A percentile compares a stretch with the other conserved stretches of the same genome.
Conservation (phyloP, 129 eudicot genomes). For the Lonicera japonica region DNA sequence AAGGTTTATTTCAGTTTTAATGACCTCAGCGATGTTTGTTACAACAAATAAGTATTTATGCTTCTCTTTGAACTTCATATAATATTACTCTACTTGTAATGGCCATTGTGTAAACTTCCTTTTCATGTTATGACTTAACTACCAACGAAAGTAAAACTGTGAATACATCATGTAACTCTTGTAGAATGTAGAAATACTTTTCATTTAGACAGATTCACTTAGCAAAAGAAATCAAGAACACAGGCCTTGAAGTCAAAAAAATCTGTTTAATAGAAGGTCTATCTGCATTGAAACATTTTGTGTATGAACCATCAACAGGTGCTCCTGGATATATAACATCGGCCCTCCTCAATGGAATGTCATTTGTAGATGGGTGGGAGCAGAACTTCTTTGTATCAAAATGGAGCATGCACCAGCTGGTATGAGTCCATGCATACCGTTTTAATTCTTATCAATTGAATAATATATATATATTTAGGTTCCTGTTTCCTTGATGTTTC, state of each 20-base stretch:
- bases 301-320: constrained; percentile 39
- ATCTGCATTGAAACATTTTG: neutral
- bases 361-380: constrained; percentile 92
- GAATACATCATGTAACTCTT: neutral
- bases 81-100: neutral
- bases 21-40: no score
- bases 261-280: neutral
- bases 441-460: neutral
- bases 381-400: constrained; percentile 84
- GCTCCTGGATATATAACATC: constrained; percentile 98
- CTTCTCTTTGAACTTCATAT: neutral
- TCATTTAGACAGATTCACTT: no score
- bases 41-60: no score
- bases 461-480: no score
- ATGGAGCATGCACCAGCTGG: constrained; percentile 99
- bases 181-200: no score
- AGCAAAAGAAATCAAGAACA: no score
- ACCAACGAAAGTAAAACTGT: neutral
- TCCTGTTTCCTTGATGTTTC: no score
- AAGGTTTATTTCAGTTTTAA: no score
- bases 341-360: constrained; percentile 72
- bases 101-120: neutral
- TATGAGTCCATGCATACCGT: constrained; percentile 14
- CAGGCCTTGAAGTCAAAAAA: neutral
- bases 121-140: neutral